Conservation (phyloP, 2,329 filamentous ascomycete species). For the Neonectria faginata region DNA sequence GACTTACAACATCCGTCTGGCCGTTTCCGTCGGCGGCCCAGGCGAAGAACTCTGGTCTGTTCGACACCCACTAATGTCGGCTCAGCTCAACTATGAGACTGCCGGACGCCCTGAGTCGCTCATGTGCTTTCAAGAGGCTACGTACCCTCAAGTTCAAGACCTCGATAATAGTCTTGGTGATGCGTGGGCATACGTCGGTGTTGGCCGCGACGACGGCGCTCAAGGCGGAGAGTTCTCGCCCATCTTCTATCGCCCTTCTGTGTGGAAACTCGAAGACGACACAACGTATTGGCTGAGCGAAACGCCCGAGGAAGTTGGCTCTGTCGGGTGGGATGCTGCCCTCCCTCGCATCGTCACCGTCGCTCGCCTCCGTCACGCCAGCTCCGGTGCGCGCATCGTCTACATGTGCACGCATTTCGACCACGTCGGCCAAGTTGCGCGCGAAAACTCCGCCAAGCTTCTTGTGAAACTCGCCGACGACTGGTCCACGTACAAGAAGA, state of each 20-base stretch:
- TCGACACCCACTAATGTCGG: slow-evolving; percentile 64
- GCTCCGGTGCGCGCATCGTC: slow-evolving; percentile 54
- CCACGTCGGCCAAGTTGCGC: slow-evolving; percentile 56
- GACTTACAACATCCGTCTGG: slow-evolving; percentile 74
- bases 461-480: slow-evolving; percentile 49
- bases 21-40: slow-evolving; percentile 59
- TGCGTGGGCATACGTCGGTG: slow-evolving; percentile 65
- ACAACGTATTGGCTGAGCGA: slow-evolving; percentile 72
- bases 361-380: slow-evolving; percentile 56
- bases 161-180: slow-evolving; percentile 58
- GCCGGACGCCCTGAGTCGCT: slow-evolving; percentile 60
- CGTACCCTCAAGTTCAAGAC: slow-evolving; percentile 69
- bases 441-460: slow-evolving; percentile 55
- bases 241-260: slow-evolving; percentile 69
- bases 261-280: slow-evolving; percentile 64
- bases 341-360: slow-evolving; percentile 61
- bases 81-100: slow-evolving; percentile 64
- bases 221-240: slow-evolving; percentile 75
- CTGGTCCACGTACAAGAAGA: slow-evolving; percentile 38
- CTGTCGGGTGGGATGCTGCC: slow-evolving; percentile 67
- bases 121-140: slow-evolving; percentile 75
- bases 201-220: slow-evolving; percentile 70
- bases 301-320: slow-evolving; percentile 66
- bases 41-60: slow-evolving; percentile 69
- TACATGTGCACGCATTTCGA: slow-evolving; percentile 67